Base-by-base conservation (phyloP, 176 grass and related monocot species). In the Avena insularis region DNA sequence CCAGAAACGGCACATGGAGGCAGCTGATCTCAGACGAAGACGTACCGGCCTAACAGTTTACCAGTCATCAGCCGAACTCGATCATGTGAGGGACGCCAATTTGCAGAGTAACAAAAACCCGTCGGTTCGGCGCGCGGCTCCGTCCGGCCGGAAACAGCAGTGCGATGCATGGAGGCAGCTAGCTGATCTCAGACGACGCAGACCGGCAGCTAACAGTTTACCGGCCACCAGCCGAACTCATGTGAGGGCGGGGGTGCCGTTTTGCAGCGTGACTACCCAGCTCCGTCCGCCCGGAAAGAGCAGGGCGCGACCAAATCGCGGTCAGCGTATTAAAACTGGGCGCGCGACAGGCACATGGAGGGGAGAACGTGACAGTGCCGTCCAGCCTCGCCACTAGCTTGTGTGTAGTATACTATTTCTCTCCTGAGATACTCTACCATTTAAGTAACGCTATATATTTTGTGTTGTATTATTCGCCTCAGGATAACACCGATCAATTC, bases 301-400 rank as follows among this genome's bases (percentile, higher is more conserved):
- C 48, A 76, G 13, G 13, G 70, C 48, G 79, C 78, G 62, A 55
- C 72, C 66, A n/a, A 74, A 91, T 84, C 79, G 56, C 58, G 43
- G 89, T 29, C 79, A 35, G 74, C 73, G 19, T 71, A 78, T 68
- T 35, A 59, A 85, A 38, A 77, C 47, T 60, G 21, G 67, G 67
- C 72, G 72, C 72, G 82, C 77, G 68, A 56, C 27, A 7, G 8
- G 61, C 86, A 91, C 86, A 91, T 88, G 86, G 77, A 81, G 62
- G 61, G 27, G 86, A 85, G 86, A 85, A 85, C 90, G 60, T 91
- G 89, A 19, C 80, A 56, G 47, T 83, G 79, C 73, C 79, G 12
- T 49, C 53, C 12, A 46, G 9, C 47, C 74, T 75, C 82, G 5
- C 25, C 70, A 45, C 70, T 49, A 76, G 48, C 47, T 8, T 15